Base-by-base conservation (phyloP, 768 basidiomycete genomes). In the Phaeotremella skinneri region DNA sequence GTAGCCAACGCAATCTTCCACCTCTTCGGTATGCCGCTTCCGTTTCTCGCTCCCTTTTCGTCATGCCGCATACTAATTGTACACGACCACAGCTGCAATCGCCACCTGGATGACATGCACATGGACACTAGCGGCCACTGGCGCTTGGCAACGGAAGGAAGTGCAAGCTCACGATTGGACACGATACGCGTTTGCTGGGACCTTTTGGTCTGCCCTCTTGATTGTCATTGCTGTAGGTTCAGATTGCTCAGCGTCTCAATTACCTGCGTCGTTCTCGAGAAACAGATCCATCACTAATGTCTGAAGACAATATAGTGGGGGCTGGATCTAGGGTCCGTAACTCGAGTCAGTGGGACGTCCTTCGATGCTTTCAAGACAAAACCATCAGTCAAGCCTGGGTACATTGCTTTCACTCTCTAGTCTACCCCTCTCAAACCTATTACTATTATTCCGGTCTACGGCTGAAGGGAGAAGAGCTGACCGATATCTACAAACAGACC, bases 171-270 rank as follows among this genome's bases (percentile, higher is more conserved):
- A 58, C 42, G 41, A 55, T 5, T 68, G 64, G 64, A 73, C 71
- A 13, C 43, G 56, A 23, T 61, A 58, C 59, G 62, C 68, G 16
- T 73, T 66, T 58, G 25, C 20, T 34, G 29, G 45, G 20, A 64
- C 60, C 9, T 48, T 53, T 16, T 42, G 27, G 17, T 61, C 52
- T 26, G 49, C 49, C 1, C 20, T 73, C 20, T 54, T 64, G 3
- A 49, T 66, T 11, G 25, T 70, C 21, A 60, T 73, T 27, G 53
- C 66, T 16, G 71, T 73, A 49, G 54, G 70, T 64, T 4, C 23
- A 23, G 17, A 7, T 7, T 37, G 34, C 17, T 37, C 34, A n/a
- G 34, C 17, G 34, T 7, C 34, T 37, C 7, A 37, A 17, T 7
- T 37, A 7, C 17, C 49, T 23, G 49, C 16, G 45, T 9, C 25